These are phyloP conservation scores for Cytospora chrysosperma DNA, from an alignment of 2,329 filamentous ascomycete species.

Conservation along the genomic window DNA sequence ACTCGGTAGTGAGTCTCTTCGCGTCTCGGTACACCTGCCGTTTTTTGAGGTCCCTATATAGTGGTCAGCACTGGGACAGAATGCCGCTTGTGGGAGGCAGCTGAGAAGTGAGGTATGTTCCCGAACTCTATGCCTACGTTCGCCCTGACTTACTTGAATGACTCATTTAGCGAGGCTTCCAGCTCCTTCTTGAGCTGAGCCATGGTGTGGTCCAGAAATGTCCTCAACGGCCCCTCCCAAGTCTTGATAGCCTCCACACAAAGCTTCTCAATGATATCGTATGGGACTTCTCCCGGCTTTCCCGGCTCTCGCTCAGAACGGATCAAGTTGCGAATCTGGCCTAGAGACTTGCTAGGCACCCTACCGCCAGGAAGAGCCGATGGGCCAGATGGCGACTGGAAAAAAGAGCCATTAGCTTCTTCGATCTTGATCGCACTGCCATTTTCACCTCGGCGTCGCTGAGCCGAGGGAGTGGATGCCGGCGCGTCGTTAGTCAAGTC, in stretches of 20 bases:
- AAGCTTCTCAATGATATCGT: slow-evolving; percentile 59
- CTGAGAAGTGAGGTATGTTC: not conserved
- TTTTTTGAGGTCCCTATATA: slow-evolving; percentile 39
- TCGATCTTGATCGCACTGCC: slow-evolving; percentile 29
- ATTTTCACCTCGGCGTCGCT: slow-evolving; percentile 22
- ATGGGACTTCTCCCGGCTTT: slow-evolving; percentile 57
- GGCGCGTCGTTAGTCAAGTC: slow-evolving; percentile 18
- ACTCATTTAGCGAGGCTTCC: slow-evolving; percentile 43
- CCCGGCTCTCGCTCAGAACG: slow-evolving; percentile 54
- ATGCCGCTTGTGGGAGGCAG: not conserved
- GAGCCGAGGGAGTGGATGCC: slow-evolving; percentile 10
- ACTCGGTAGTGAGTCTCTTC: slow-evolving; percentile 41
- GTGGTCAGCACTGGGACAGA: not conserved
- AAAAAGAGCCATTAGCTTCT: slow-evolving; percentile 11
- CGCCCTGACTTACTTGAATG: slow-evolving; percentile 39
- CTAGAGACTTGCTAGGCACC: slow-evolving; percentile 40
- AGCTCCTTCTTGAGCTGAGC: slow-evolving; percentile 48
- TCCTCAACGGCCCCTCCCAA: slow-evolving; percentile 55
- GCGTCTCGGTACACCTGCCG: slow-evolving; percentile 51
- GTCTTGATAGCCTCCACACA: slow-evolving; percentile 55
- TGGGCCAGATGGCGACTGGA: slow-evolving; percentile 19
- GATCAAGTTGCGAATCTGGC: slow-evolving; percentile 55
- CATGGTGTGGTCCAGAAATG: slow-evolving; percentile 49
- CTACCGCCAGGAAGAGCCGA: slow-evolving; percentile 6
- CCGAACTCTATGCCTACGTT: not conserved